Percentiles rank a stretch among this genome's conserved stretches.
Evolutionary conservation across 192 early-diverging fungal genomes (phyloP).

Genomic region (Backusella sp.): DNA sequence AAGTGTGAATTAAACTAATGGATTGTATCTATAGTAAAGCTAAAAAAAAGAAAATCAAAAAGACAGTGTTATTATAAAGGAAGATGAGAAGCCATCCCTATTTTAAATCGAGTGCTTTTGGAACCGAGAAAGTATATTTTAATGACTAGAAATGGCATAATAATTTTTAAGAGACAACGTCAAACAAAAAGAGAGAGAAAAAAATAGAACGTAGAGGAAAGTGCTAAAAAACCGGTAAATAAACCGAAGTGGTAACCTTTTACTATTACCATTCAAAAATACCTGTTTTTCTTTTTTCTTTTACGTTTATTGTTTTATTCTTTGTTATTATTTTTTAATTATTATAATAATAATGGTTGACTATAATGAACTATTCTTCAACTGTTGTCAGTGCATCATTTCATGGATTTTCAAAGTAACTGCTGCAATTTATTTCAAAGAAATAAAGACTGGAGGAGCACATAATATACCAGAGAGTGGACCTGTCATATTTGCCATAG

Average conservation of each 20-base stretch:
- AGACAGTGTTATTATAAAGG: neutral
- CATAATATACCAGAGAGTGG: constrained; percentile 83
- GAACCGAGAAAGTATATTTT: neutral
- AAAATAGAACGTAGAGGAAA: neutral
- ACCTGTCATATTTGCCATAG: constrained; percentile 92
- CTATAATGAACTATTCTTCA: neutral
- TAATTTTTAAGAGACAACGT: neutral
- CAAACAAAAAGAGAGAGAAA: neutral
- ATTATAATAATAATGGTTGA: neutral
- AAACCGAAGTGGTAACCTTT: neutral
- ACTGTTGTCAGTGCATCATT: constrained; percentile 59
- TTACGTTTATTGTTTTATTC: neutral
- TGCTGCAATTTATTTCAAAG: constrained; percentile 84
- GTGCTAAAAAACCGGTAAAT: neutral
- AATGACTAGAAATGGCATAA: constrained; percentile 2
- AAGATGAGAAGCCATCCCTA: neutral
- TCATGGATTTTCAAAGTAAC: constrained; percentile 65
- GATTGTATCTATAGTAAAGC: neutral
- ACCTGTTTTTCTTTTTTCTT: neutral
- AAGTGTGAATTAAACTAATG: neutral
- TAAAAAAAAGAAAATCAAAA: neutral
- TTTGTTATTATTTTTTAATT: neutral
- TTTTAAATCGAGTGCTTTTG: neutral
- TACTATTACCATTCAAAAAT: neutral
- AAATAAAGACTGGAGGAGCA: constrained; percentile 78